Conservation (phyloP, 257 asterid genomes). For the Scutellaria minor region DNA sequence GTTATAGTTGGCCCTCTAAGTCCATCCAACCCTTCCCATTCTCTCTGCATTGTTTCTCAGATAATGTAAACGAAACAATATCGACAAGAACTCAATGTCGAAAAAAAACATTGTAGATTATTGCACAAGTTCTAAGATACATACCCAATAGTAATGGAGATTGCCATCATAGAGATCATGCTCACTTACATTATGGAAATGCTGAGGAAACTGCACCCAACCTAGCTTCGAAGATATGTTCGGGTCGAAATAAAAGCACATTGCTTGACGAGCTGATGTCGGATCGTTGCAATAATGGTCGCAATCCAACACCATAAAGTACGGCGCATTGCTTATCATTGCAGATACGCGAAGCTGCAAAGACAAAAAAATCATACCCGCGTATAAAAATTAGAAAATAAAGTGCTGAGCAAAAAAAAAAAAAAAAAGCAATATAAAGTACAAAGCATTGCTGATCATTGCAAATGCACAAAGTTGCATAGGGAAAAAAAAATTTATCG, state of each 20-base stretch:
- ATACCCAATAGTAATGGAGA: constrained; percentile 42
- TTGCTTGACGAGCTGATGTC: constrained; percentile 54
- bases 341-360: constrained; percentile 74
- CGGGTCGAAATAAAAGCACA: constrained; percentile 59
- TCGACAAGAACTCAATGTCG: constrained; percentile 24
- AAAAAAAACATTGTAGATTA: neutral
- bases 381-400: too few species aligned
- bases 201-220: constrained; percentile 74
- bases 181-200: constrained; percentile 54
- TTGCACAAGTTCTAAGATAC: neutral
- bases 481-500: too few species aligned
- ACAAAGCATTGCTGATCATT: too few species aligned
- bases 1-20: constrained; percentile 53
- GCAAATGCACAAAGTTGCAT: too few species aligned
- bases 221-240: constrained; percentile 48
- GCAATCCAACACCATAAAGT: constrained; percentile 56
- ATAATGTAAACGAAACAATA: neutral
- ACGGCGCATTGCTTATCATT: constrained; percentile 69
- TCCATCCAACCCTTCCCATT: constrained; percentile 58
- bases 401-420: too few species aligned
- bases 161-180: constrained; percentile 59
- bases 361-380: too few species aligned
- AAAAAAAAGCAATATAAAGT: too few species aligned
- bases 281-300: constrained; percentile 62
- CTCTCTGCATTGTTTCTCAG: constrained; percentile 39